Percentiles rank a stretch among this genome's conserved stretches.
phyloP scores from a whole-genome alignment of 306 rosid species.

The Gastrolobium bilobum region DNA sequence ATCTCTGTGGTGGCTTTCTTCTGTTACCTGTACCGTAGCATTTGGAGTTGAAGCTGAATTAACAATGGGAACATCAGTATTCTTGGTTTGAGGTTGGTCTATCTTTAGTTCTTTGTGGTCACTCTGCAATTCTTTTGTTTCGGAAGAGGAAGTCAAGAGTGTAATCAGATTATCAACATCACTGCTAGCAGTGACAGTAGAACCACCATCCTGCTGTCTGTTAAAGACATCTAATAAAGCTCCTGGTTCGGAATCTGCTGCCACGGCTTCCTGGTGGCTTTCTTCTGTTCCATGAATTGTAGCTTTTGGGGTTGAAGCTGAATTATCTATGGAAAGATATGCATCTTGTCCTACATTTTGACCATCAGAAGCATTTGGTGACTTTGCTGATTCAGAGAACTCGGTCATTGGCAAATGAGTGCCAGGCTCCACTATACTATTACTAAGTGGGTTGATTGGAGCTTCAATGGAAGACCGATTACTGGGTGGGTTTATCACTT shows the following conservation, averaged over 20 bases:
- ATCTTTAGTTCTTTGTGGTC: slow-evolving; percentile 33
- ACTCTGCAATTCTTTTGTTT: slow-evolving; percentile 40
- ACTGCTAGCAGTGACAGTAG: slow-evolving; percentile 38
- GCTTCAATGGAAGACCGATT: slow-evolving; percentile 45
- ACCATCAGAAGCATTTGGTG: slow-evolving; percentile 49
- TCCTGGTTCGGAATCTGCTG: slow-evolving; percentile 36
- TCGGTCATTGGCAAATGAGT: slow-evolving; percentile 40
- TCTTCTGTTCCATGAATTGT: slow-evolving; percentile 32
- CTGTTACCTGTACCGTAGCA: slow-evolving; percentile 39
- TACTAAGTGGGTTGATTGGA: slow-evolving; percentile 34
- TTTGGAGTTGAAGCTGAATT: slow-evolving; percentile 51
- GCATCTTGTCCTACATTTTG: slow-evolving; percentile 52
- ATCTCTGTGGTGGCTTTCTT: slow-evolving; percentile 42
- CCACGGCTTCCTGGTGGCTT: slow-evolving; percentile 36
- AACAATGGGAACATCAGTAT: slow-evolving; percentile 41
- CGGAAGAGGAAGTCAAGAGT: slow-evolving; percentile 41
- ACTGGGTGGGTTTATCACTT: slow-evolving; percentile 32
- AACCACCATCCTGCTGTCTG: slow-evolving; percentile 40
- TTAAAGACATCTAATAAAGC: slow-evolving; percentile 25
- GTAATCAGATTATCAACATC: slow-evolving; percentile 35
- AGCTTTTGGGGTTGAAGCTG: slow-evolving; percentile 50
- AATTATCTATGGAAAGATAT: slow-evolving; percentile 44
- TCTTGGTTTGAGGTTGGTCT: slow-evolving; percentile 46
- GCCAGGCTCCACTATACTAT: slow-evolving; percentile 50
- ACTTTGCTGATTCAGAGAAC: slow-evolving; percentile 31